Evolutionary conservation across 192 early-diverging fungal species (phyloP), one percentile per base, ranked within the genome.

Genomic region (Funneliformis geosporum): DNA sequence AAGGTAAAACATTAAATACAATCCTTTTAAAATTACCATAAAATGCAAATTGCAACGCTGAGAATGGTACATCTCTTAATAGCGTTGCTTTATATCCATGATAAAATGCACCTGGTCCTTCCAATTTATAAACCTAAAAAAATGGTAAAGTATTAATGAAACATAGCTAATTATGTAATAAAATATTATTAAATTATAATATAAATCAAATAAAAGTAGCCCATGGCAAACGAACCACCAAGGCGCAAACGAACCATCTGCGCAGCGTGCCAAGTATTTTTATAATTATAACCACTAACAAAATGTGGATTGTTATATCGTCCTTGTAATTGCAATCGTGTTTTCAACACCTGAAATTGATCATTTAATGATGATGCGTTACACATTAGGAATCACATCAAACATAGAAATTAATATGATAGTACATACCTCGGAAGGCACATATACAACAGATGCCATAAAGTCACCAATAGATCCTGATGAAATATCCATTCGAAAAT

Each of bases 291-390:
- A 85, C 85, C 88, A 76, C 83, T 93, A 82, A 85, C 90, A 87
- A 84, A 87, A 60, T 83, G 85, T 33, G 91, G 90, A 79, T 92
- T 92, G 76, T 92, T 92, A 76, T 90, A 91, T 42, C 88, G 82
- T 18, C 93, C 93, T 78, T 95, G 94, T 23, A 95, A 85, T 75
- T 95, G 94, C 81, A 95, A 86, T 38, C 94, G 87, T 2, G 92
- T 93, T 82, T 95, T 95, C 65, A 93, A 80, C 10, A 72, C 70
- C 70, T 72, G 12, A 40, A 40, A n/a, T 60, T 65, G 10, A 25
- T 6, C 16, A 25, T 23, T 38, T 21, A 40, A 25, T 21, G 11
- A 68, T 68, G 7, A 43, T 38, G 40, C 18, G 16, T 68, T 68
- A 68, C 18, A 8, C 18, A 6, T 55, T 55, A 55, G 4, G 0